Conservation (phyloP, 2,329 filamentous ascomycete species). For the Sarocladium kiliense region DNA sequence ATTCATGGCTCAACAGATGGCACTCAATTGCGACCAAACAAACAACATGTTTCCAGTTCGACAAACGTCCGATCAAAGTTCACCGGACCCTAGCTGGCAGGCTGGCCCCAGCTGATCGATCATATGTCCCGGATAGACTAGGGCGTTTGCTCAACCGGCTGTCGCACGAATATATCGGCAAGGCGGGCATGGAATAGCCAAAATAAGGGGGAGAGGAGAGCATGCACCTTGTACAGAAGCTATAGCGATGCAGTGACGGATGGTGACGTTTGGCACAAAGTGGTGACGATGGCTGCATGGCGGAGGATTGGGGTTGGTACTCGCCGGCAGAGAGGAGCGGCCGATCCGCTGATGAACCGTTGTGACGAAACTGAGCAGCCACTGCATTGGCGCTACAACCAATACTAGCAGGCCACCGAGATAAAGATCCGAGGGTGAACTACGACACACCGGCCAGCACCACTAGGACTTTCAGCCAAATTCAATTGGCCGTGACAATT, state of each 20-base stretch:
- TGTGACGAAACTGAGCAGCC: background rate
- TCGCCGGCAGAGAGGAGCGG: background rate
- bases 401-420: background rate
- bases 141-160: background rate
- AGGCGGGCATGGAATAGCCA: background rate
- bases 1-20: no score
- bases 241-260: background rate
- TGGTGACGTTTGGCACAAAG: background rate
- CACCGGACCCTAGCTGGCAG: background rate
- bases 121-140: background rate
- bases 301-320: background rate
- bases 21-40: background rate
- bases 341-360: background rate
- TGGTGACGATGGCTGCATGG: background rate
- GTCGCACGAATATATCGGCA: background rate
- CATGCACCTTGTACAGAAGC: background rate
- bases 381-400: background rate
- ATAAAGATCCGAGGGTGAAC: background rate
- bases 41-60: background rate
- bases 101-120: background rate
- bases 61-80: background rate
- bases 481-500: no score
- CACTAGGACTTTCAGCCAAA: no score
- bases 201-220: background rate
- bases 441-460: background rate